Percentiles rank a stretch among this genome's conserved stretches.
Evolutionary conservation across 768 basidiomycete genomes (phyloP).

Genomic region (Thelephora ganbajun): DNA sequence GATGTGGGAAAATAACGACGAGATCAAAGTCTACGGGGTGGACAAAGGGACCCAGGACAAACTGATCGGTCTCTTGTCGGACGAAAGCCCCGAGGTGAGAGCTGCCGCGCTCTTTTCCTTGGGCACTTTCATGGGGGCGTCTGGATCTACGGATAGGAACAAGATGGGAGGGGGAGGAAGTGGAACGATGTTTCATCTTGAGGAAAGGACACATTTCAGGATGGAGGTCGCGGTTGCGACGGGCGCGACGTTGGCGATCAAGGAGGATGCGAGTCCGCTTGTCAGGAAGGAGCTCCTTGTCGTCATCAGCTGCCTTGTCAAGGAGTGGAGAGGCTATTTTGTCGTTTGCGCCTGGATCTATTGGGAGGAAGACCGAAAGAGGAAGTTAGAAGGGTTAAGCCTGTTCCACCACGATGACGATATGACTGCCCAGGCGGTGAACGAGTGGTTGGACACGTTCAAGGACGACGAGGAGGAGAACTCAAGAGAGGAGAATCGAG

Average conservation of each 20-base stretch:
- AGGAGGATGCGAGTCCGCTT: slow-evolving; percentile 93
- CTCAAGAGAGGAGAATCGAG: slow-evolving; percentile 63
- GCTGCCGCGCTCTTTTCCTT: slow-evolving; percentile 85
- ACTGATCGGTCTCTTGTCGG: slow-evolving; percentile 62
- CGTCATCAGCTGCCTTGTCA: slow-evolving; percentile 82
- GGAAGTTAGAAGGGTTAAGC: slow-evolving; percentile 26
- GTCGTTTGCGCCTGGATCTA: slow-evolving; percentile 95
- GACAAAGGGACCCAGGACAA: slow-evolving; percentile 71
- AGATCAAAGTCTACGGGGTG: slow-evolving; percentile 75
- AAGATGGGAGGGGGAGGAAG: slow-evolving; percentile 75
- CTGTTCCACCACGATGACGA: slow-evolving; percentile 46
- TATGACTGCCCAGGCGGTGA: slow-evolving; percentile 52
- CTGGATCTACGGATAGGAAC: slow-evolving; percentile 51
- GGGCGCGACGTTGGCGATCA: slow-evolving; percentile 74
- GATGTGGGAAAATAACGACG: slow-evolving; percentile 89
- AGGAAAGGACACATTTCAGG: slow-evolving; percentile 68
- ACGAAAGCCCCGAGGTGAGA: slow-evolving; percentile 88
- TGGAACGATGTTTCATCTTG: slow-evolving; percentile 62
- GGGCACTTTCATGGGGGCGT: slow-evolving; percentile 86
- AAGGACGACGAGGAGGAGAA: slow-evolving; percentile 39
- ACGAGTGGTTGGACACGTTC: slow-evolving; percentile 67
- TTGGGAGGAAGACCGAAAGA: slow-evolving; percentile 78
- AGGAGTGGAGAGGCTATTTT: slow-evolving; percentile 94
- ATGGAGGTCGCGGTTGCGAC: slow-evolving; percentile 91
- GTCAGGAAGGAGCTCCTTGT: slow-evolving; percentile 89